Evolutionary conservation across 148 eudicot genomes (phyloP).

Genomic region (Suaeda aralocaspica): DNA sequence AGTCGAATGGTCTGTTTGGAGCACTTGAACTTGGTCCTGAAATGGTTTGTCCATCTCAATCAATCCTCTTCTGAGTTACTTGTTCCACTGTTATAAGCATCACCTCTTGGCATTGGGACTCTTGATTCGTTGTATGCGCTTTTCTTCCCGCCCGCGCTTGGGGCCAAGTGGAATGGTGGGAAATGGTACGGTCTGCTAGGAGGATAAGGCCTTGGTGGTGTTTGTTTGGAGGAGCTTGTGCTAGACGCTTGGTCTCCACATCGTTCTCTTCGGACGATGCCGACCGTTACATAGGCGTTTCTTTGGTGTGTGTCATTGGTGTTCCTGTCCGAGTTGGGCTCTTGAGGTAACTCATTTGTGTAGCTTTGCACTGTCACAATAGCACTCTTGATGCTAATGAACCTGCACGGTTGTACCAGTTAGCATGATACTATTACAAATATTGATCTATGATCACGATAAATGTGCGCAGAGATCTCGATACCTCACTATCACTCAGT

Average conservation of each 20-base stretch:
- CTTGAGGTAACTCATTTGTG: not conserved
- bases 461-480: too few relatives aligned
- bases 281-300: conserved; percentile 74
- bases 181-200: conserved; percentile 52
- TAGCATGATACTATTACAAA: too few relatives aligned
- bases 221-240: conserved; percentile 60
- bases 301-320: conserved; percentile 15
- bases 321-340: not conserved
- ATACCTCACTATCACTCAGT: too few relatives aligned
- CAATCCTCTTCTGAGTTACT: conserved; percentile 58
- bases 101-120: conserved; percentile 42
- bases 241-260: conserved; percentile 81
- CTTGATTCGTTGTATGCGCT: conserved; percentile 44
- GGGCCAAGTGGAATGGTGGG: conserved; percentile 43
- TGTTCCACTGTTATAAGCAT: conserved; percentile 69
- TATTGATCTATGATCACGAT: too few relatives aligned
- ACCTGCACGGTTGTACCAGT: conserved; percentile 11
- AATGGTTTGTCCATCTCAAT: conserved; percentile 50
- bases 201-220: conserved; percentile 60
- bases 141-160: conserved; percentile 59
- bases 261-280: conserved; percentile 61
- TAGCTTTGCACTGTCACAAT: conserved; percentile 15
- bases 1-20: conserved; percentile 40
- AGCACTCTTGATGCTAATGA: too few relatives aligned
- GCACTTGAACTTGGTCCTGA: conserved; percentile 58